Conservation (phyloP, 768 basidiomycete genomes). For the Suillus occidentalis region DNA sequence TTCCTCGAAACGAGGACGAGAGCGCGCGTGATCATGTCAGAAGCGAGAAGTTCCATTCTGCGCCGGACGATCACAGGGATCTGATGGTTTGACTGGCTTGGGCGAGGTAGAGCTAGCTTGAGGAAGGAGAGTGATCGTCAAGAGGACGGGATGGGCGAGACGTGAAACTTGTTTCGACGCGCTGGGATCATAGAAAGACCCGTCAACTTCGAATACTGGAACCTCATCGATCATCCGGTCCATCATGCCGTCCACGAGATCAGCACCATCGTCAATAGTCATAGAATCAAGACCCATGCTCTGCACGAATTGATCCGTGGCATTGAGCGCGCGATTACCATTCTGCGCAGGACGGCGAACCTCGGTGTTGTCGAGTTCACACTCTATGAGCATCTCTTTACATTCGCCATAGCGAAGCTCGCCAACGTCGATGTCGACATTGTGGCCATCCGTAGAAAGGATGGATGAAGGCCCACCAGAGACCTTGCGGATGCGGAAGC, state of each 20-base stretch:
- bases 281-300: slow-evolving; percentile 80
- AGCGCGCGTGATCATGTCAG: slow-evolving; percentile 96
- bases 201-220: slow-evolving; percentile 94
- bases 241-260: slow-evolving; percentile 90
- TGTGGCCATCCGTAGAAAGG: slow-evolving; percentile 86
- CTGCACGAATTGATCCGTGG: slow-evolving; percentile 87
- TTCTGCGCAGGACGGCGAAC: slow-evolving; percentile 19
- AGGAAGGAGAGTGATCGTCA: slow-evolving; percentile 90
- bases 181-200: slow-evolving; percentile 90
- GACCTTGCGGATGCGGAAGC: slow-evolving; percentile 93
- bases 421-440: slow-evolving; percentile 93
- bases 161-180: slow-evolving; percentile 82
- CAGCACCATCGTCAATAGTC: slow-evolving; percentile 64
- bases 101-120: slow-evolving; percentile 33
- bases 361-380: slow-evolving; percentile 82
- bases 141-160: slow-evolving; percentile 81
- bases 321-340: slow-evolving; percentile 51
- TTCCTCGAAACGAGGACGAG: slow-evolving; percentile 89
- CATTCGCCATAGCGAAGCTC: slow-evolving; percentile 95
- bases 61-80: slow-evolving; percentile 91
- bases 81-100: slow-evolving; percentile 50
- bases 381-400: slow-evolving; percentile 95
- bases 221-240: slow-evolving; percentile 97
- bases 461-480: slow-evolving; percentile 87
- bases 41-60: slow-evolving; percentile 93